Conservation (phyloP, 2,329 filamentous ascomycete species). For the Aureobasidium melanogenum region DNA sequence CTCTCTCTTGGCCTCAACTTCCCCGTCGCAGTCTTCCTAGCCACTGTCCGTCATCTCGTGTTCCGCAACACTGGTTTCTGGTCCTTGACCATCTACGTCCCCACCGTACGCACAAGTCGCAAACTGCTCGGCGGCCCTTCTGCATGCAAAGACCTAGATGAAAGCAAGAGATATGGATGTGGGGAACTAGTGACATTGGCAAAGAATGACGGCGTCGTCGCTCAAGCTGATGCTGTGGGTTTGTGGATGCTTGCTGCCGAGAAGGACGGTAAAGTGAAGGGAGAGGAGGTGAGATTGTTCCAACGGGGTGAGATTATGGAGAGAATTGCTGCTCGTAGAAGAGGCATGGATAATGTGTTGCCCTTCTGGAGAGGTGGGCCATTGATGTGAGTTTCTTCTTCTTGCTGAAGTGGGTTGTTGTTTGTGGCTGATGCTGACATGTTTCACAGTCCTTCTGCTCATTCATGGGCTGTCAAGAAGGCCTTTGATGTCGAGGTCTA, state of each 20-base stretch:
- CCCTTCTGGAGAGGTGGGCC: constrained; percentile 29
- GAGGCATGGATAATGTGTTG: constrained; percentile 24
- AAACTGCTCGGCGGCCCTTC: constrained; percentile 22
- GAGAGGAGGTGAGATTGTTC: constrained; percentile 25
- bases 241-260: constrained; percentile 27
- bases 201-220: constrained; percentile 13
- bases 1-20: constrained; percentile 30
- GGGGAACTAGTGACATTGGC: constrained; percentile 21
- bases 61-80: constrained; percentile 25
- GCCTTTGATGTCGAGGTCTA: constrained; percentile 27
- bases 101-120: constrained; percentile 21
- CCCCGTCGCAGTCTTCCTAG: constrained; percentile 26
- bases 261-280: constrained; percentile 22
- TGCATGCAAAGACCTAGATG: constrained; percentile 20
- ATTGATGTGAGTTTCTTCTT: constrained; percentile 18
- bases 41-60: constrained; percentile 25
- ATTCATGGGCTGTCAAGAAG: constrained; percentile 26
- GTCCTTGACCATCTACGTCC: constrained; percentile 27
- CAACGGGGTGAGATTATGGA: constrained; percentile 24
- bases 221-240: constrained; percentile 23
- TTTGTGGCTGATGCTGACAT: background rate
- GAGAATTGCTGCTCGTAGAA: constrained; percentile 22
- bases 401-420: background rate
- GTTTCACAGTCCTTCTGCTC: constrained; percentile 19
- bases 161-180: constrained; percentile 22